phyloP scores from a whole-genome alignment of 208 protist species.

The Herpetomonas samuelpessoai region DNA sequence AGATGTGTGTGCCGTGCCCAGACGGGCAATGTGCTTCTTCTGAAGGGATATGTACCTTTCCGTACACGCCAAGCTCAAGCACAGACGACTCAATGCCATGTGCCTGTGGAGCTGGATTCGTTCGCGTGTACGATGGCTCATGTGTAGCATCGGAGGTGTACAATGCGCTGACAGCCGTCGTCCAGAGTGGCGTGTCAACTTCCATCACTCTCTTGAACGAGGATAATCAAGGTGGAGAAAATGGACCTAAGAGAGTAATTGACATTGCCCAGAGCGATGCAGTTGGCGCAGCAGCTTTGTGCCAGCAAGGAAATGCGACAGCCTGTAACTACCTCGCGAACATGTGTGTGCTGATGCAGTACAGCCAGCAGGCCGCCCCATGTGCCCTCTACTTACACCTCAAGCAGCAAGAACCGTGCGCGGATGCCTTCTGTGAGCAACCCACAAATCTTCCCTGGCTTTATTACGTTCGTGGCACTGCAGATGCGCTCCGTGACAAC shows the following conservation, averaged over 20 bases:
- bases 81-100: slow-evolving; percentile 15
- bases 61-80: slow-evolving; percentile 24
- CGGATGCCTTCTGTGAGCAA: slow-evolving; percentile 25
- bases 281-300: slow-evolving; percentile 44
- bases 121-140: slow-evolving; percentile 47
- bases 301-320: slow-evolving; percentile 33
- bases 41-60: slow-evolving; percentile 22
- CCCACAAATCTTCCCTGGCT: slow-evolving; percentile 46
- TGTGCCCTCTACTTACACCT: slow-evolving; percentile 63
- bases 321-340: slow-evolving; percentile 73
- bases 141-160: slow-evolving; percentile 39
- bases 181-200: slow-evolving; percentile 10
- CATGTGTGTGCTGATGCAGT: slow-evolving; percentile 70
- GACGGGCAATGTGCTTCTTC: slow-evolving; percentile 13
- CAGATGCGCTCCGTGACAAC: slow-evolving; percentile 22
- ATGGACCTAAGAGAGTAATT: slow-evolving; percentile 15
- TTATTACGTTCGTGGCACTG: slow-evolving; percentile 51
- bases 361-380: slow-evolving; percentile 35
- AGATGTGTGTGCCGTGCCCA: slow-evolving; percentile 45
- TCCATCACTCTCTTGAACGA: slow-evolving; percentile 36
- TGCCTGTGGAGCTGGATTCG: slow-evolving; percentile 39
- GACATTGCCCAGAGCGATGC: slow-evolving; percentile 20
- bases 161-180: slow-evolving; percentile 14
- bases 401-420: slow-evolving; percentile 17
- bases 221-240: slow-evolving; percentile 25